Conservation (phyloP, 2,329 filamentous ascomycete species). For the Sarocladium oryzae region DNA sequence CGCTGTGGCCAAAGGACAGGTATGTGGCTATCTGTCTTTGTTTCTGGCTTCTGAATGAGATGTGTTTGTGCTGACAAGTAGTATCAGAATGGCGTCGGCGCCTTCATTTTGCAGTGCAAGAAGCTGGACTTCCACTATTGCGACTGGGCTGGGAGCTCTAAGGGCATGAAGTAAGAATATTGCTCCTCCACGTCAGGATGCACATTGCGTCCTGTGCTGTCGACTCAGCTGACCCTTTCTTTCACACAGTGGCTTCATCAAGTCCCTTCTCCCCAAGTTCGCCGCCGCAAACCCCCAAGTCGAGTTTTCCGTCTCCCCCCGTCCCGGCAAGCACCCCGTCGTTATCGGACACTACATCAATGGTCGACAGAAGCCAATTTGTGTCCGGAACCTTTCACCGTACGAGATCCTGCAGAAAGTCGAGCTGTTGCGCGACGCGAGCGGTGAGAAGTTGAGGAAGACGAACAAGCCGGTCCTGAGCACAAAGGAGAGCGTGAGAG, state of each 20-base stretch:
- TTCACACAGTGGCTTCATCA: constrained; percentile 72
- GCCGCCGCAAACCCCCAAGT: constrained; percentile 76
- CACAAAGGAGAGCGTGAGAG: constrained; percentile 60
- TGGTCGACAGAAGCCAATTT: constrained; percentile 76
- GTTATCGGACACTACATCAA: constrained; percentile 91
- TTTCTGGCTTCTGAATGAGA: not conserved
- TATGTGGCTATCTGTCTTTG: constrained; percentile 22
- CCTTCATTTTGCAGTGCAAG: constrained; percentile 97
- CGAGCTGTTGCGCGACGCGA: constrained; percentile 65
- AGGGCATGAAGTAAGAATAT: constrained; percentile 76
- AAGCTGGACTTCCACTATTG: constrained; percentile 95
- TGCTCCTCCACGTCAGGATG: not conserved
- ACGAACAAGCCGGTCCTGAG: constrained; percentile 59
- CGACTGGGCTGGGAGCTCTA: constrained; percentile 89
- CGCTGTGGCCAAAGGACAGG: constrained; percentile 47
- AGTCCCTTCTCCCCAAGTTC: constrained; percentile 68
- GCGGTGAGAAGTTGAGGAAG: constrained; percentile 64
- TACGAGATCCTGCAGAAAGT: constrained; percentile 77
- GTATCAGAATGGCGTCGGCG: constrained; percentile 83
- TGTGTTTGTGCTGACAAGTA: not conserved
- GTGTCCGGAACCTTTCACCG: constrained; percentile 78
- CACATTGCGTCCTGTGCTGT: not conserved
- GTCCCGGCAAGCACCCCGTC: constrained; percentile 83
- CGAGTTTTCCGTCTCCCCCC: constrained; percentile 86
- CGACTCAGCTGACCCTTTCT: constrained; percentile 18